These are phyloP conservation scores for Vanrija sp. DNA, from an alignment of 1,284 basidiomycete genomes.

Conservation along the genomic window DNA sequence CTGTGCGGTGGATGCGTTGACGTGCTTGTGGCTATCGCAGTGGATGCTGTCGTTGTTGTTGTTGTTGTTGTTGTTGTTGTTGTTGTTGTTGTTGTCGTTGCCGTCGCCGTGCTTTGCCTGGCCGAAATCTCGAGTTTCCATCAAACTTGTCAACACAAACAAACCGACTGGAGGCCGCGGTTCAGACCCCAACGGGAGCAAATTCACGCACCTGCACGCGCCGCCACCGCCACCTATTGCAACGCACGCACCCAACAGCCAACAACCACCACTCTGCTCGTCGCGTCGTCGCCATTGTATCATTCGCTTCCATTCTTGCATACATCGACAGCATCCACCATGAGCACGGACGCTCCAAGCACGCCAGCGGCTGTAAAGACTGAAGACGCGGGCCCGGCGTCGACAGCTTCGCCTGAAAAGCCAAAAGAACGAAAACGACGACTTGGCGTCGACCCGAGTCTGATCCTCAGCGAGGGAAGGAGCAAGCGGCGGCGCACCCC, in stretches of 20 bases:
- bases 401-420: conserved; percentile 12
- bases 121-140: background rate
- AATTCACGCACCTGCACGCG: background rate
- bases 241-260: background rate
- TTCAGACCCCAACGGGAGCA: background rate
- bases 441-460: conserved; percentile 19
- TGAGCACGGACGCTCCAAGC: background rate
- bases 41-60: background rate
- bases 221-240: background rate
- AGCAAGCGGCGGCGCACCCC: conserved; percentile 19
- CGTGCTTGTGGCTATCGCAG: background rate
- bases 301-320: no score
- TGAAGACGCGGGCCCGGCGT: background rate
- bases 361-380: background rate
- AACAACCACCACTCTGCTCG: background rate
- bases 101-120: background rate
- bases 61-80: background rate
- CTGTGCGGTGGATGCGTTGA: background rate
- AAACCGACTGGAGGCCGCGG: background rate
- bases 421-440: conserved; percentile 16
- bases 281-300: no score
- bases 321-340: background rate
- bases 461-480: conserved; percentile 18
- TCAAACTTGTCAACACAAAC: background rate
- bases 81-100: background rate